A percentile compares a stretch with the other conserved stretches of the same genome.
phyloP scores from a whole-genome alignment of 129 eudicot species.

The Flaveria sonorensis region DNA sequence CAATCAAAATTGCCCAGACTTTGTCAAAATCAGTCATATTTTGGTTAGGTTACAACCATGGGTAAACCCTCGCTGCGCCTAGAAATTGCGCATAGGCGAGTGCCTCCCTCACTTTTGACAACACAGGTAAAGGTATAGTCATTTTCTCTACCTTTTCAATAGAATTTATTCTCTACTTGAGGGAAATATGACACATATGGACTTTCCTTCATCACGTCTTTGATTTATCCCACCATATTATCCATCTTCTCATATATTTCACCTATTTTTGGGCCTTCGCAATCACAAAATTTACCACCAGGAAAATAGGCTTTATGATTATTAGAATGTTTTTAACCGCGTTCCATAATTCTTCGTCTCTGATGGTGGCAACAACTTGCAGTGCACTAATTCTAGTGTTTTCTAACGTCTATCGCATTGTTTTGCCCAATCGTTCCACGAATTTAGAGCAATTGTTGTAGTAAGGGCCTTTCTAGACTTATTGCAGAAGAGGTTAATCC shows the following conservation, averaged over 20 bases:
- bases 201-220: constrained; percentile 7
- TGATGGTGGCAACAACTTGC: background rate
- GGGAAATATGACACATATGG: background rate
- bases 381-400: background rate
- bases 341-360: constrained; percentile 11
- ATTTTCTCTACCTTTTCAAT: constrained; percentile 16
- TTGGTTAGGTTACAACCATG: too few species aligned
- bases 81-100: too few species aligned
- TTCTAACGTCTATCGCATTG: constrained; percentile 14
- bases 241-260: too few species aligned
- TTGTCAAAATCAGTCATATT: too few species aligned
- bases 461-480: background rate
- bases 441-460: background rate
- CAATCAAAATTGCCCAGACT: too few species aligned
- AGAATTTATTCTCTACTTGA: background rate
- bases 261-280: background rate
- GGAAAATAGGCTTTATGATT: background rate
- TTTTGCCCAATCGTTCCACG: background rate
- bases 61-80: too few species aligned
- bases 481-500: too few species aligned
- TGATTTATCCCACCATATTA: constrained; percentile 18
- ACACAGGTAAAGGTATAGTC: background rate
- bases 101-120: too few species aligned
- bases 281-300: background rate
- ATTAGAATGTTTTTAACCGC: background rate